These are phyloP conservation scores for Calonectria montana DNA, from an alignment of 2,329 filamentous ascomycete species.

Conservation along the genomic window DNA sequence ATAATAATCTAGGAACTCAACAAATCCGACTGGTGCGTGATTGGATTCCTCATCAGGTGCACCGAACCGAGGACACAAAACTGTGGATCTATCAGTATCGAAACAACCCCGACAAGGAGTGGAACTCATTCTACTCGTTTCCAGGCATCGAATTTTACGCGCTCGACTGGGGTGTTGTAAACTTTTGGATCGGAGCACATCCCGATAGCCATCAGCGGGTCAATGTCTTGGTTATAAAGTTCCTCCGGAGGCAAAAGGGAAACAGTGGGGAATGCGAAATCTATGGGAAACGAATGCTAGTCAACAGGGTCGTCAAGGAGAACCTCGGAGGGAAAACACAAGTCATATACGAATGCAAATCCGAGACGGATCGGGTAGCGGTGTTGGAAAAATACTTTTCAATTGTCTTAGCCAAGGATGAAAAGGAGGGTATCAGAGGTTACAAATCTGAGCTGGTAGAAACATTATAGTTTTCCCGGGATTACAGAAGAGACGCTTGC, in stretches of 20 bases:
- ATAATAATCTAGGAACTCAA: slow-evolving; percentile 63
- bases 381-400: slow-evolving; percentile 62
- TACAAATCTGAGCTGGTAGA: slow-evolving; percentile 24
- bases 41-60: slow-evolving; percentile 57
- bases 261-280: slow-evolving; percentile 39
- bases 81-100: slow-evolving; percentile 75
- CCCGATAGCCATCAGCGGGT: slow-evolving; percentile 65
- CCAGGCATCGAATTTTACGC: slow-evolving; percentile 68
- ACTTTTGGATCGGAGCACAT: slow-evolving; percentile 62
- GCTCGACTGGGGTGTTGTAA: slow-evolving; percentile 68
- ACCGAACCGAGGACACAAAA: slow-evolving; percentile 50
- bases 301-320: slow-evolving; percentile 37
- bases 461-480: neutral
- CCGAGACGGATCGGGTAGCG: slow-evolving; percentile 58
- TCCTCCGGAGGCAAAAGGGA: slow-evolving; percentile 57
- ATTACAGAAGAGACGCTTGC: neutral
- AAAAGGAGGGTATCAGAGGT: slow-evolving; percentile 23
- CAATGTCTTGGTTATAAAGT: slow-evolving; percentile 63
- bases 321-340: slow-evolving; percentile 37
- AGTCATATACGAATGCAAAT: slow-evolving; percentile 45
- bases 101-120: slow-evolving; percentile 58
- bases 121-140: slow-evolving; percentile 74
- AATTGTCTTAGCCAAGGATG: slow-evolving; percentile 53
- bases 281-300: slow-evolving; percentile 40
- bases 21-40: slow-evolving; percentile 65